Evolutionary conservation across 2,329 filamentous ascomycete genomes (phyloP), one percentile per base, ranked within the genome.

Genomic region (Leptodontidium sp.): DNA sequence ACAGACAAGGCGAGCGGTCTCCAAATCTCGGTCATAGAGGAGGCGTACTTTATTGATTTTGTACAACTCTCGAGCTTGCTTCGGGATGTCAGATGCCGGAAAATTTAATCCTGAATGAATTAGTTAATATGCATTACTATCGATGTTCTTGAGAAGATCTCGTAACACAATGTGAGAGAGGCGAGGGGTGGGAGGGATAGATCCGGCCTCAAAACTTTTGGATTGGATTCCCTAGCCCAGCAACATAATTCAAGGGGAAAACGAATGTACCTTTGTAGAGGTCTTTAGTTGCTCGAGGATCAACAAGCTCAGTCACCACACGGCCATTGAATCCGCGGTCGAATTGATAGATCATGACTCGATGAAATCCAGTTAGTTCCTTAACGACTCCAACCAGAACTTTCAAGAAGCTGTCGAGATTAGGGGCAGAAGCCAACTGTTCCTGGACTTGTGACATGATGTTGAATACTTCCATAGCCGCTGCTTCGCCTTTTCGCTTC

Each of bases 311-410:
- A 0, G 93, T 93, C 4, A 97, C 93, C 0, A 97, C 93, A 66
- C 92, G 90, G 21, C 93, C 94, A 74, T 97, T 97, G 84, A 91
- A 96, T 0, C 85, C 80, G 4, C 89, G 84, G 78, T 97, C 94
- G 72, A 97, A 97, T 78, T 97, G 93, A 76, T 97, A 97, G 1
- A 97, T 87, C 92, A 97, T 94, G 59, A 97, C 93, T 14, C 94
- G 91, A 77, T 97, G 94, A 72, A 97, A 97, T 0, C 94, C 93
- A 0, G 93, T 97, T 61, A 97, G 78, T 76, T 97, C 94, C 77
- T 97, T 97, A 43, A 97, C 88, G 8, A 97, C 91, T 0, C 93
- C 93, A 0, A 95, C 91, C 2, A 96, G 80, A 6, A 94, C 90
- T 75, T 96, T 95, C 47, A 97, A 82, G 68, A 97, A 93, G 0